A percentile compares a stretch with the other conserved stretches of the same genome.
phyloP scores from a whole-genome alignment of 2,329 filamentous ascomycete species.

The Mycocentrospora acerina region DNA sequence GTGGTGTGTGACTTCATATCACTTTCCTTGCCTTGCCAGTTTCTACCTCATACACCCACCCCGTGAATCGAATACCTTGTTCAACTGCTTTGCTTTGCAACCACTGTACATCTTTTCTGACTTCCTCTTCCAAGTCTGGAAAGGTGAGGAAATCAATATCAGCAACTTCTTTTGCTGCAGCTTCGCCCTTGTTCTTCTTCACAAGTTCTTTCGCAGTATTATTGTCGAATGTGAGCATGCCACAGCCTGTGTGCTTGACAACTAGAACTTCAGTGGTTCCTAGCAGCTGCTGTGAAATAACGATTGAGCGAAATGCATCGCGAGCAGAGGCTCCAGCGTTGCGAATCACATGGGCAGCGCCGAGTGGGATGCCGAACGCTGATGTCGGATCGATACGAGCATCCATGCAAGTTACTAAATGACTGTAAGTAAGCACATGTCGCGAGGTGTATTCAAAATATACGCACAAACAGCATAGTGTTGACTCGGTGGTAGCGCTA shows the following conservation, averaged over 20 bases:
- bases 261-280: conserved; percentile 74
- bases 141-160: conserved; percentile 68
- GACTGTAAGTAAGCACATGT: background rate
- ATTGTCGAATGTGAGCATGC: conserved; percentile 70
- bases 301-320: conserved; percentile 71
- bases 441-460: conserved; percentile 6
- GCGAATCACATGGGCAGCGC: conserved; percentile 77
- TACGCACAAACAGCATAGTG: conserved; percentile 64
- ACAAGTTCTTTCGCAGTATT: conserved; percentile 58
- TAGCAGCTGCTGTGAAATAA: conserved; percentile 78
- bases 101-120: conserved; percentile 66
- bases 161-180: conserved; percentile 49
- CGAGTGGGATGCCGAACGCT: conserved; percentile 70
- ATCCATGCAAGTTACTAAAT: conserved; percentile 76
- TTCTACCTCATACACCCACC: conserved; percentile 78
- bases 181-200: conserved; percentile 58
- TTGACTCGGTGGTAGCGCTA: conserved; percentile 69
- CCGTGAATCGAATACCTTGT: conserved; percentile 62
- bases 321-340: conserved; percentile 63
- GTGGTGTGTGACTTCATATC: conserved; percentile 24
- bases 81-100: conserved; percentile 63
- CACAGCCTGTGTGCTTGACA: conserved; percentile 74
- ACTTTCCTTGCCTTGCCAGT: conserved; percentile 63
- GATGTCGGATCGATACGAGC: conserved; percentile 68
- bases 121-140: conserved; percentile 55